Evolutionary conservation across 1,284 basidiomycete species (phyloP).

Genomic region (Puccinia coronata): DNA sequence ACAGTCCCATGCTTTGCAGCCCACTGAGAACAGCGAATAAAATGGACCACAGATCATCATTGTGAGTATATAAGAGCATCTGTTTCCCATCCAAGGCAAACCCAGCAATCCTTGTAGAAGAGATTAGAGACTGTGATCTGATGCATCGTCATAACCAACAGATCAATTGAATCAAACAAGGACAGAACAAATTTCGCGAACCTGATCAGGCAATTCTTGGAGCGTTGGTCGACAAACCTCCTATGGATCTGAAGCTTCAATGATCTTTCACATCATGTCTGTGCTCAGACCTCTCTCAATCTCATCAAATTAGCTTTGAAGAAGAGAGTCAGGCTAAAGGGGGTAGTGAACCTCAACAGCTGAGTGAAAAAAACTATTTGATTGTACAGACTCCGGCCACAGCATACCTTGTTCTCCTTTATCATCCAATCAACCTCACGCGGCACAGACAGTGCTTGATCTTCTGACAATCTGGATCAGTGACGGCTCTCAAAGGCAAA

Average conservation of each 20-base stretch:
- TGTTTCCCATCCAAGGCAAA: no score
- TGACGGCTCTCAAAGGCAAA: conserved; percentile 23
- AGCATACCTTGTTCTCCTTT: background rate
- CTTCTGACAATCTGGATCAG: conserved; percentile 20
- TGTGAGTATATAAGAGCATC: no score
- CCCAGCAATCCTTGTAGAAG: no score
- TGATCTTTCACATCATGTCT: background rate
- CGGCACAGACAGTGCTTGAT: conserved; percentile 22
- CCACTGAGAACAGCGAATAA: no score
- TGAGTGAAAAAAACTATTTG: background rate
- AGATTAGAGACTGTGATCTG: no score
- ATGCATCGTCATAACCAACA: no score
- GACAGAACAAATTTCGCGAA: no score
- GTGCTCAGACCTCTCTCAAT: background rate
- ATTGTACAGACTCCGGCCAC: background rate
- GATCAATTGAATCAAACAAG: no score
- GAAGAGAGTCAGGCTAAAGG: background rate
- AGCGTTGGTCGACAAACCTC: background rate
- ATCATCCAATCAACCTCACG: conserved; percentile 17
- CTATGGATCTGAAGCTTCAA: background rate
- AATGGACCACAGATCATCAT: no score
- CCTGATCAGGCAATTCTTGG: no score
- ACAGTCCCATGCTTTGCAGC: no score
- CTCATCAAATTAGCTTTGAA: background rate
- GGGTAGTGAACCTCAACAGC: background rate